Base-by-base conservation (phyloP, 371 early-diverging fungal genomes). In the Chytridium lagenaria region DNA sequence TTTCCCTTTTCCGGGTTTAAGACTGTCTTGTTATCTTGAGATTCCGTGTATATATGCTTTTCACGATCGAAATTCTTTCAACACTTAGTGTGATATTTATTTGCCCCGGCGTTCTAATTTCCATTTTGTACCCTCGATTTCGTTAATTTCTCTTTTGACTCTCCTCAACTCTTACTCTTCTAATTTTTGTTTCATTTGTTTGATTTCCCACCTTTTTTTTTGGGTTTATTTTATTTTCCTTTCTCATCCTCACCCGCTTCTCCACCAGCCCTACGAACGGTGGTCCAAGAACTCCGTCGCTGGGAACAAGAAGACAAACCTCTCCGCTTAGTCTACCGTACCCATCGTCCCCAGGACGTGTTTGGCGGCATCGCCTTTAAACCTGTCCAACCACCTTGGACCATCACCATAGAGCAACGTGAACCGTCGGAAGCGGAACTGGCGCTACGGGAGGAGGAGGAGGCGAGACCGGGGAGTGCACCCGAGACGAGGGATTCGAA, bases 231-330 rank as follows among this genome's bases (percentile, higher is more conserved):
- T 57, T 38, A 31, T 38, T 31, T 23, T 38, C 23, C 33, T 36
- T 61, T 38, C 2, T 22, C 22, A 2, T 10, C 12, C 36, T 7
- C 23, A 26, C 63, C 23, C 26, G 3, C 28, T 34, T 30, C 63
- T 61, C 3, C 7, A 44, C 44, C 38, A 61, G 63, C 63, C 63
- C 23, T 34, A 31, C 33, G 63, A 61, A 61, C 23, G 16, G 38
- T 61, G 31, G 19, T 31, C 36, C 38, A 12, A 7, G 63, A 61
- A 38, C 23, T 61, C 63, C 7, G 15, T 7, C 15, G 33, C 15
- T 61, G 63, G 63, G 38, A 61, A 31, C 31, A 61, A 31, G 63
- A 61, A 38, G 63, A 61, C 63, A 31, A 61, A 28, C 63, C 36
- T 16, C 26, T 61, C 10, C 23, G 63, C 2, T 28, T 61, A 12